Evolutionary conservation across 176 grass and related monocot species (phyloP), one percentile per base, ranked within the genome.

Genomic region (Juncus effusus): DNA sequence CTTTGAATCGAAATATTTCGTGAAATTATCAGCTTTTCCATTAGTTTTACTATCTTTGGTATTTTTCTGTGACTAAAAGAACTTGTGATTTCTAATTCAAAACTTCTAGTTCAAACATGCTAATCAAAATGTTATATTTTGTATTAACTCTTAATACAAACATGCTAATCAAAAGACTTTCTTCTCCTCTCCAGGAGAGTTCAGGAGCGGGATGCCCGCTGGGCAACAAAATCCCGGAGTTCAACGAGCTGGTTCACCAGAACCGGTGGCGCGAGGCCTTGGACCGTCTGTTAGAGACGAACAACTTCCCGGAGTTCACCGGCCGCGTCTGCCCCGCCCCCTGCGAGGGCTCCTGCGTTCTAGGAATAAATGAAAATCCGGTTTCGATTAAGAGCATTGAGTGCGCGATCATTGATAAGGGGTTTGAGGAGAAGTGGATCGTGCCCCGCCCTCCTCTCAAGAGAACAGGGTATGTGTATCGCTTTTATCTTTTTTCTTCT

Each of bases 301-400:
- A 99, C 63, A 99, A 99, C 70, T 99, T 99, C 58, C 95, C 95
- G 35, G 95, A 99, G 77, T 99, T 99, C 72, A 99, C 95, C 72
- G 95, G 95, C 59, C 78, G 95, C 69, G 95, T 99, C 16, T 99
- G 95, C 63, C 95, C 95, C 55, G 95, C 95, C 69, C 89, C 95
- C 60, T 99, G 95, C 76, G 95, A 99, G 76, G 95, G 95, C 4
- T 93, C 95, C 42, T 99, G 95, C 52, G 95, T 99, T 70, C 95
- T 99, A 70, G 95, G 95, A 13, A 99, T 99, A 49, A 99, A 86
- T 76, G 89, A 99, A 62, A 99, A 99, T 68, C 89, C 95, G 12
- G 95, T 99, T 47, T 90, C 95, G 65, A 99, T 99, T 57, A 99
- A 99, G 84, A 93, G 85, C 78, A 99, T 99, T 67, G 95, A 99